Evolutionary conservation across 805 yeast genomes (phyloP).

Genomic region (Monosporozyma yasuniensis): DNA sequence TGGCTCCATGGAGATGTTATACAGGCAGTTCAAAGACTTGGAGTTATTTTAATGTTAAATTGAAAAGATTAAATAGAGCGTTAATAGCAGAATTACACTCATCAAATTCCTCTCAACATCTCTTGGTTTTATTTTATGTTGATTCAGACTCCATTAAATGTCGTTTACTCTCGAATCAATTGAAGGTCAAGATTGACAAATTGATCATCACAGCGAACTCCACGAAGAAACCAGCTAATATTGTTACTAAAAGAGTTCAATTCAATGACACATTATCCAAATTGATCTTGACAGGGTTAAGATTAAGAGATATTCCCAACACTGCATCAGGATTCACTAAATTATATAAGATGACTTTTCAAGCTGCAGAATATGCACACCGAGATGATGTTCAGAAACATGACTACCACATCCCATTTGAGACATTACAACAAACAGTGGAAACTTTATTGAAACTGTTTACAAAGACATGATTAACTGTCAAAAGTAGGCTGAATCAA

Average conservation of each 20-base stretch:
- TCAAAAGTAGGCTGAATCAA: background rate
- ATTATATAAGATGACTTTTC: constrained; percentile 31
- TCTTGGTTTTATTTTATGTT: background rate
- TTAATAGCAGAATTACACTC: constrained; percentile 16
- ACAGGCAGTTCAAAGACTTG: constrained; percentile 21
- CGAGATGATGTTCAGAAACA: constrained; percentile 10
- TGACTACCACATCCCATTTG: constrained; percentile 17
- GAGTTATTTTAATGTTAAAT: constrained; percentile 23
- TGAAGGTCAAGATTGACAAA: background rate
- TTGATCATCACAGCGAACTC: background rate
- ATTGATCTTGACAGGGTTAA: constrained; percentile 31
- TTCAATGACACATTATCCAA: constrained; percentile 29
- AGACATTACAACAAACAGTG: constrained; percentile 30
- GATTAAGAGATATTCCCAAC: constrained; percentile 29
- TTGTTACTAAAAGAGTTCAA: constrained; percentile 6
- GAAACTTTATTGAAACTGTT: constrained; percentile 29
- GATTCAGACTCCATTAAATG: background rate
- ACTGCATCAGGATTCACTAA: constrained; percentile 25
- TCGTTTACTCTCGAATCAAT: background rate
- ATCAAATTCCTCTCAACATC: constrained; percentile 5
- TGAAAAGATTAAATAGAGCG: constrained; percentile 8
- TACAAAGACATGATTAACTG: constrained; percentile 15
- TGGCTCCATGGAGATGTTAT: constrained; percentile 11
- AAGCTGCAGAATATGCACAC: constrained; percentile 33
- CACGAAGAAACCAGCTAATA: background rate